phyloP scores from a whole-genome alignment of 2,329 filamentous ascomycete species.

The Fusarium praegraminearum region DNA sequence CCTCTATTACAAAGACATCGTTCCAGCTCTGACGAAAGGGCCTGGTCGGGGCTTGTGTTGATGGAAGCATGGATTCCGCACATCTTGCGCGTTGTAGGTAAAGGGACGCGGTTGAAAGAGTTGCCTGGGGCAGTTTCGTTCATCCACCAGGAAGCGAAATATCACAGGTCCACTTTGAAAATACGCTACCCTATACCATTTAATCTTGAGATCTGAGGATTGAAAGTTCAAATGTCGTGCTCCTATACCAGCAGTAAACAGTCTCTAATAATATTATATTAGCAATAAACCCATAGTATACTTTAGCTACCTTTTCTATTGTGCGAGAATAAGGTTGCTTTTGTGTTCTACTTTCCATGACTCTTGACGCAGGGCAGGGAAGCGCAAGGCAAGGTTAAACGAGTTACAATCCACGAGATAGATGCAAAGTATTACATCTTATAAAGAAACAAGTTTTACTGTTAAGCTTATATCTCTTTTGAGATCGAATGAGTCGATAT shows the following conservation, averaged over 20 bases:
- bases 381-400: neutral
- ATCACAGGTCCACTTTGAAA: conserved; percentile 10
- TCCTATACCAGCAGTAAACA: neutral
- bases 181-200: conserved; percentile 8
- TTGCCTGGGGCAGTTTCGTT: conserved; percentile 10
- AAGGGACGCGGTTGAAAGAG: conserved; percentile 21
- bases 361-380: too few relatives aligned
- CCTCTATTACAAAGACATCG: conserved; percentile 66
- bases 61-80: conserved; percentile 71
- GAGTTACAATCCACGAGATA: neutral
- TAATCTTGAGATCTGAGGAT: neutral
- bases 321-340: too few relatives aligned
- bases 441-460: neutral
- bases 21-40: conserved; percentile 54
- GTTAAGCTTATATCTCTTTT: too few relatives aligned
- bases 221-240: neutral
- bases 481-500: too few relatives aligned
- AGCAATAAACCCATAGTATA: too few relatives aligned
- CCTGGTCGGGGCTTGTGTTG: conserved; percentile 50
- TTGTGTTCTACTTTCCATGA: too few relatives aligned
- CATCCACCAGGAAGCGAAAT: conserved; percentile 13
- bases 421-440: neutral
- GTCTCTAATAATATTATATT: neutral
- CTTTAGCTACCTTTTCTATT: too few relatives aligned
- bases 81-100: conserved; percentile 56